phyloP scores from a whole-genome alignment of 768 basidiomycete genomes.

The Pleurotus djamor region DNA sequence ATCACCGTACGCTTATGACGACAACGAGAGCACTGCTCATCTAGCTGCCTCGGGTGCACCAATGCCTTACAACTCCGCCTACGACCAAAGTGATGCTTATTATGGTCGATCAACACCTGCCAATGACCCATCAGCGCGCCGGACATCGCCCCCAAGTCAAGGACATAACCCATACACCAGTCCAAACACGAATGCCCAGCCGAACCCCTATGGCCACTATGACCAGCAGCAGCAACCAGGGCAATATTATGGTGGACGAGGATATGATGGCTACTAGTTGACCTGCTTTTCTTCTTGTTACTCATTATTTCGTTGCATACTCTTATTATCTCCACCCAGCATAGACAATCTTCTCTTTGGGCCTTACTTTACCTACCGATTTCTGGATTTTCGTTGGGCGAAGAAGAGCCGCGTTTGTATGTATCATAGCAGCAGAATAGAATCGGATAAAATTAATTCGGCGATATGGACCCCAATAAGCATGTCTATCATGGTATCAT shows the following conservation, averaged over 20 bases:
- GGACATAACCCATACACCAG: conserved; percentile 26
- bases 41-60: conserved; percentile 60
- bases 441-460: not conserved
- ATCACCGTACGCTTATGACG: conserved; percentile 58
- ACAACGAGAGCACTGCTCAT: conserved; percentile 63
- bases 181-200: conserved; percentile 7
- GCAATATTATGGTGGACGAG: conserved; percentile 28
- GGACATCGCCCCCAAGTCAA: conserved; percentile 15
- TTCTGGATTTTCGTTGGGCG: conserved; percentile 4
- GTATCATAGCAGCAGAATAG: conserved; percentile 9
- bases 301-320: conserved; percentile 14
- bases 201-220: conserved; percentile 4
- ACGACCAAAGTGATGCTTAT: conserved; percentile 55
- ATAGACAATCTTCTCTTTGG: conserved; percentile 4
- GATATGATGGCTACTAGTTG: conserved; percentile 22
- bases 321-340: conserved; percentile 8
- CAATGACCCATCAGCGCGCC: conserved; percentile 18
- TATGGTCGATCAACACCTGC: conserved; percentile 42
- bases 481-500: too few relatives aligned
- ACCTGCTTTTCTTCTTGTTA: conserved; percentile 15
- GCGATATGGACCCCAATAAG: too few relatives aligned
- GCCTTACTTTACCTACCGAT: conserved; percentile 2
- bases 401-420: not conserved
- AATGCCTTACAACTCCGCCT: conserved; percentile 40
- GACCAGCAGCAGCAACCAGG: conserved; percentile 20